These are phyloP conservation scores for Sergeia podlipaevii DNA, from an alignment of 208 protist species.

Conservation along the genomic window DNA sequence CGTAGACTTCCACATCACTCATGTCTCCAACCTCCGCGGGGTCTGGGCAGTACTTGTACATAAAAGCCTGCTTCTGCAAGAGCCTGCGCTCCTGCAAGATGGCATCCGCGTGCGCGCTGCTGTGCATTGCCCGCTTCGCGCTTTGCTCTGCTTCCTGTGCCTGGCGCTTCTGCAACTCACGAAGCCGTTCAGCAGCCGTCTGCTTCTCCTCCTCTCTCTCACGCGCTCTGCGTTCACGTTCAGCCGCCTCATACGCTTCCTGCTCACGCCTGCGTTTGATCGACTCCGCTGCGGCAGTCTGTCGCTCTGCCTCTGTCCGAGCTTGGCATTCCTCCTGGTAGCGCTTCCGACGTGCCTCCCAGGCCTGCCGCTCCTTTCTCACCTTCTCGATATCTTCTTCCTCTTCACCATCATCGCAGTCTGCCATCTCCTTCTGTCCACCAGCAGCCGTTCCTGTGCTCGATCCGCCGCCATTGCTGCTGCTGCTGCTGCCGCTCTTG, in stretches of 20 bases:
- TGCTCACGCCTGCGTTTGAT: slow-evolving; percentile 18
- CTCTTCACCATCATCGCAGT: not conserved
- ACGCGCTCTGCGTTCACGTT: not conserved
- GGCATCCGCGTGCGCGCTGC: slow-evolving; percentile 25
- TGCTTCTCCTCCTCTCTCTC: not conserved
- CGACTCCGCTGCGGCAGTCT: slow-evolving; percentile 9
- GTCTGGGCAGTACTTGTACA: slow-evolving; percentile 51
- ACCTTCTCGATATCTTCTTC: not conserved
- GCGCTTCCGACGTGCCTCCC: no score
- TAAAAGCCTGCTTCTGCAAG: slow-evolving; percentile 40
- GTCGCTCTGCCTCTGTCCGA: slow-evolving; percentile 12
- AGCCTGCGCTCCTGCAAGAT: slow-evolving; percentile 41
- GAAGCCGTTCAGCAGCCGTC: not conserved
- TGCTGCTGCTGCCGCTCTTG: not conserved
- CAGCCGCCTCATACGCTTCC: not conserved
- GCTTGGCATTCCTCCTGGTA: no score
- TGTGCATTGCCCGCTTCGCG: slow-evolving; percentile 1
- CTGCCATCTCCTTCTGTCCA: not conserved
- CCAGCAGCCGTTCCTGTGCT: not conserved
- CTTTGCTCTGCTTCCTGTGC: not conserved
- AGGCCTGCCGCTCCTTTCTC: not conserved
- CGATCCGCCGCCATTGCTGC: not conserved
- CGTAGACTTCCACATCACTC: slow-evolving; percentile 71
- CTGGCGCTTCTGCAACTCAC: slow-evolving; percentile 2
- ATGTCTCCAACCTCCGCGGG: slow-evolving; percentile 63